Base-by-base conservation (phyloP, 2,329 filamentous ascomycete genomes). In the Pestalotiopsis sp. region DNA sequence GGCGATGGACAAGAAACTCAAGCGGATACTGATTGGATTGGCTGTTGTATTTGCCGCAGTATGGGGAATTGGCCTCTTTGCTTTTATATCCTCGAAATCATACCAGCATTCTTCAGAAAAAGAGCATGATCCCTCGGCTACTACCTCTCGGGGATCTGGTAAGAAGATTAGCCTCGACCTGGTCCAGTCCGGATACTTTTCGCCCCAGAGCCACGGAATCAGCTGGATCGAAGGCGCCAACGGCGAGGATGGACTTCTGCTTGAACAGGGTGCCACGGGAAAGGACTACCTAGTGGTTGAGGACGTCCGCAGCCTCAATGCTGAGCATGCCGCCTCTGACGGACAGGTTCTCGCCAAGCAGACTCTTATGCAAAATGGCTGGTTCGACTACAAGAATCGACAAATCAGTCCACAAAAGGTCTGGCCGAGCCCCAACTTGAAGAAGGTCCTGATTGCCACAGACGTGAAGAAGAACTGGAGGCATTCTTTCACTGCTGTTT, bases 231-330 rank as follows among this genome's bases (percentile, higher is more conserved):
- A 87, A 38, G 92, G 93, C 0, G 87, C 92, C 0, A 84, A 90
- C 61, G 92, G 91, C 14, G 90, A 94, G 77, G 96, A 99, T 77
- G 96, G 96, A 1, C 80, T 98, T 69, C 80, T 99, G 72, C 87
- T 99, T 23, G 92, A 97, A 80, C 86, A 88, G 75, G 90, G 86
- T 65, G 87, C 85, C 0, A 76, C 79, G 1, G 89, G 86, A 4
- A 90, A 93, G 74, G 90, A 91, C 69, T 98, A 92, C 75, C 83
- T 99, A 67, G 89, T 96, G 1, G 93, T 98, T 0, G 92, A 97
- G 78, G 94, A 98, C 79, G 91, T 99, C 66, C 89, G 91, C 68
- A 86, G 85, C 64, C 82, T 86, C 68, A 84, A 86, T 61, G 77
- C 76, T 17, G 77, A 81, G 7, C 78, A 81, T 3, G 78, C 77